A percentile compares a stretch with the other conserved stretches of the same genome.
These are phyloP conservation scores for Camellia granthamiana DNA, from an alignment of 148 eudicot genomes.

Conservation along the genomic window DNA sequence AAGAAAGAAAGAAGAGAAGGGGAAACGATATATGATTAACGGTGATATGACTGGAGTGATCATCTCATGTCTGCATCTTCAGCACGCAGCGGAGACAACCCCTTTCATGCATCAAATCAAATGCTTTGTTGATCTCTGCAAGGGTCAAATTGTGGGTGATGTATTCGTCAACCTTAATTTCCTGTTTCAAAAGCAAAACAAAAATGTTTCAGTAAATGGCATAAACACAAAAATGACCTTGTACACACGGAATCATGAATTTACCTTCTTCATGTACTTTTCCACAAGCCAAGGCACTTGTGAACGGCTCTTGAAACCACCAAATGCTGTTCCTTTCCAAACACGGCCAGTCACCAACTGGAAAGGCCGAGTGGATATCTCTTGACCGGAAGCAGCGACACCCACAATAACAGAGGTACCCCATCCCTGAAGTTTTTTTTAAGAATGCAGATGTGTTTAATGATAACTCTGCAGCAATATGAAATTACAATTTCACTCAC, in stretches of 20 bases:
- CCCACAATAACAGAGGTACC: slow-evolving; percentile 98
- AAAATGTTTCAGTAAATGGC: neutral
- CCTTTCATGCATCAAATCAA: slow-evolving; percentile 89
- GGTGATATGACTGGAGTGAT: neutral
- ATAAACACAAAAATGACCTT: neutral
- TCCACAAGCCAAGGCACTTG: slow-evolving; percentile 99
- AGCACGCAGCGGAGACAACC: slow-evolving; percentile 90
- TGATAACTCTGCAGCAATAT: neutral
- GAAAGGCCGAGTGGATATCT: slow-evolving; percentile 95
- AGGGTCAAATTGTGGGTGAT: slow-evolving; percentile 81
- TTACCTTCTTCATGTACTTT: slow-evolving; percentile 92
- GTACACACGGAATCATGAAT: neutral
- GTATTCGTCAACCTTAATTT: slow-evolving; percentile 98
- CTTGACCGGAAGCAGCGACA: slow-evolving; percentile 98
- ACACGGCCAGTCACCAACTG: slow-evolving; percentile 98
- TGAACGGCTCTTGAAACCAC: slow-evolving; percentile 98
- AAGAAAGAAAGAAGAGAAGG: too few relatives aligned
- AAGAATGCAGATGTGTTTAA: neutral
- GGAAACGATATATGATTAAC: neutral
- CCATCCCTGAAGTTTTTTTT: slow-evolving; percentile 67
- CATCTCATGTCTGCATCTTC: slow-evolving; percentile 17
- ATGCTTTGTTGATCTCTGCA: slow-evolving; percentile 79
- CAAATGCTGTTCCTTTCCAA: slow-evolving; percentile 99
- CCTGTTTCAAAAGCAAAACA: slow-evolving; percentile 37
- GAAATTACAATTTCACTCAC: neutral